Evolutionary conservation across 2,329 filamentous ascomycete genomes (phyloP).

Genomic region (Hymenotorrendiella dingleyae): DNA sequence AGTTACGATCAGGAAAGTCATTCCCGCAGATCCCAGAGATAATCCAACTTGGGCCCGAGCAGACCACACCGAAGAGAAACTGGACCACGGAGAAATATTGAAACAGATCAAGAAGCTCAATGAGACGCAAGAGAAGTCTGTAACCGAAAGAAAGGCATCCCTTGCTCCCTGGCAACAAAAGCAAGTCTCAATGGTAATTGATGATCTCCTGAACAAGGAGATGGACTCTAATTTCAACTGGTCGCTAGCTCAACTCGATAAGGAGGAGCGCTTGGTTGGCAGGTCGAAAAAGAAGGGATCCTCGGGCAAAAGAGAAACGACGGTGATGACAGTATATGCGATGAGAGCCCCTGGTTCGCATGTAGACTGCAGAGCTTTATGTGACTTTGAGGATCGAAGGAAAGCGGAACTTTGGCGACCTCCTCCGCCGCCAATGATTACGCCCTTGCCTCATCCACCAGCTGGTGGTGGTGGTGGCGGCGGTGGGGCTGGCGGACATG

Average conservation of each 20-base stretch:
- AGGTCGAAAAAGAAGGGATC: slow-evolving; percentile 10
- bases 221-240: slow-evolving; percentile 23
- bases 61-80: slow-evolving; percentile 20
- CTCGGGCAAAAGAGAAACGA: slow-evolving; percentile 20
- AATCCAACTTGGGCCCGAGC: slow-evolving; percentile 26
- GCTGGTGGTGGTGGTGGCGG: neutral
- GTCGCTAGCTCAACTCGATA: slow-evolving; percentile 26
- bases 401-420: slow-evolving; percentile 3
- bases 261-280: slow-evolving; percentile 8
- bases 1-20: slow-evolving; percentile 22
- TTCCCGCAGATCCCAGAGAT: slow-evolving; percentile 15
- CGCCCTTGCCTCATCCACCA: neutral
- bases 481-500: neutral
- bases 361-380: slow-evolving; percentile 7
- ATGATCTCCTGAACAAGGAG: slow-evolving; percentile 21
- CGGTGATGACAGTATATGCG: slow-evolving; percentile 25
- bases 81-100: slow-evolving; percentile 24
- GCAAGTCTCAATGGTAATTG: slow-evolving; percentile 27
- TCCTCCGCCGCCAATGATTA: too few relatives aligned
- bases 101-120: slow-evolving; percentile 24
- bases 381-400: slow-evolving; percentile 16
- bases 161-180: slow-evolving; percentile 23
- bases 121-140: slow-evolving; percentile 14
- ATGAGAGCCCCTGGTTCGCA: slow-evolving; percentile 16
- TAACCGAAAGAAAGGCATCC: slow-evolving; percentile 25